phyloP scores from a whole-genome alignment of 352 stramenopile genomes.

The Chrysophaeum taylorii region DNA sequence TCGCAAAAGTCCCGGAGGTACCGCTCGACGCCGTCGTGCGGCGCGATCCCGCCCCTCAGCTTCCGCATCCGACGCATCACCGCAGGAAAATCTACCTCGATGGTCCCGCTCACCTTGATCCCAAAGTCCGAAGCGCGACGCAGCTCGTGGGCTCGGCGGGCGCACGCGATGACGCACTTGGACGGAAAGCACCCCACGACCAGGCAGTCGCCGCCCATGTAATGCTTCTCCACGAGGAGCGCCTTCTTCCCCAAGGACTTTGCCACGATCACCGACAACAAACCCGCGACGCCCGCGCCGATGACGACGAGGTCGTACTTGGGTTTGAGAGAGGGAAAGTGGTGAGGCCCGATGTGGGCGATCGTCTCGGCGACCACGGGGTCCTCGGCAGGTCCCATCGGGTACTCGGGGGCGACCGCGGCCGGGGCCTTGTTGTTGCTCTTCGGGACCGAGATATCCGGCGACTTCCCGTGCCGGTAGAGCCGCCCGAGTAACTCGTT shows the following conservation, averaged over 20 bases:
- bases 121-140: constrained; percentile 48
- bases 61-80: constrained; percentile 60
- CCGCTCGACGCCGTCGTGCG: constrained; percentile 52
- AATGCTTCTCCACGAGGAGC: constrained; percentile 48
- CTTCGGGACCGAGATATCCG: neutral
- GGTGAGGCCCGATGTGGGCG: constrained; percentile 12
- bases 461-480: neutral
- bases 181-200: constrained; percentile 67
- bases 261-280: neutral
- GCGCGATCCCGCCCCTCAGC: constrained; percentile 51
- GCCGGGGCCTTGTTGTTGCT: neutral
- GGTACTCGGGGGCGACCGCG: neutral
- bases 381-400: neutral
- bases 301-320: constrained; percentile 55
- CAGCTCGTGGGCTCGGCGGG: constrained; percentile 20
- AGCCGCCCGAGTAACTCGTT: neutral
- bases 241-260: constrained; percentile 34
- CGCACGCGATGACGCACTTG: constrained; percentile 53
- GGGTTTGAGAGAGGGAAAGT: neutral
- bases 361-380: neutral
- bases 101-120: constrained; percentile 35
- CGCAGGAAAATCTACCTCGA: constrained; percentile 52
- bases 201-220: constrained; percentile 60
- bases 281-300: constrained; percentile 37
- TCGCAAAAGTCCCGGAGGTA: constrained; percentile 47